These are phyloP conservation scores for Chytriomyces sp. DNA, from an alignment of 192 early-diverging fungal genomes.

Conservation along the genomic window DNA sequence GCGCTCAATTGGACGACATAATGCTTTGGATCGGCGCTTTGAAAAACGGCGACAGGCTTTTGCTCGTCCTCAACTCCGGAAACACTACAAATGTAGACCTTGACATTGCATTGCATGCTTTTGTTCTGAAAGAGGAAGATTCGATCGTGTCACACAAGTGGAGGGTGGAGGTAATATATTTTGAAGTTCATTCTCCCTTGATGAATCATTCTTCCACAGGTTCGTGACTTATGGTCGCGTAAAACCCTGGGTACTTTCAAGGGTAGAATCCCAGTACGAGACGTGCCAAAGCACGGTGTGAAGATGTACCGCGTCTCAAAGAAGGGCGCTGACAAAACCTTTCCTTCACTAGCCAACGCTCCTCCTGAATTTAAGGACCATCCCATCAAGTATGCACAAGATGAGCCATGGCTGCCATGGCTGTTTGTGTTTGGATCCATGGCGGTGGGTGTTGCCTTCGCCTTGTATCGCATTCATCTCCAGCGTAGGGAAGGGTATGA, in stretches of 20 bases:
- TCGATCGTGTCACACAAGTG: constrained; percentile 10
- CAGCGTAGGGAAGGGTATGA: not conserved
- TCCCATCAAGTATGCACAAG: not conserved
- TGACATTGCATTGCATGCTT: constrained; percentile 19
- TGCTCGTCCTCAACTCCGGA: constrained; percentile 36
- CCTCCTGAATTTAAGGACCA: not conserved
- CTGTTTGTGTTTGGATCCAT: not conserved
- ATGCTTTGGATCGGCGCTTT: constrained; percentile 38
- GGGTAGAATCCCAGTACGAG: not conserved
- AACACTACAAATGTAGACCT: constrained; percentile 13
- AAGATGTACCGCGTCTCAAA: not conserved
- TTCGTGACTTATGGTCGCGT: constrained; percentile 31
- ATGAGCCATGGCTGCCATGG: not conserved
- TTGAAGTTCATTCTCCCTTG: no score
- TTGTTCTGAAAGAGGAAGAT: not conserved
- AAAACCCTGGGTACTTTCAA: constrained; percentile 33
- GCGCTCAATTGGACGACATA: constrained; percentile 11
- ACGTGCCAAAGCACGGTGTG: not conserved
- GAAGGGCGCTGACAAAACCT: not conserved
- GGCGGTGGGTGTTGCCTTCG: not conserved
- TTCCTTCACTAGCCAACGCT: not conserved
- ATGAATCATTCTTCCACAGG: no score
- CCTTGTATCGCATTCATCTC: not conserved
- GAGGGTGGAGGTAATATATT: no score
- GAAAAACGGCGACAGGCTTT: constrained; percentile 24